Evolutionary conservation across 2,329 filamentous ascomycete genomes (phyloP).

Genomic region (Epichloe hybrida): DNA sequence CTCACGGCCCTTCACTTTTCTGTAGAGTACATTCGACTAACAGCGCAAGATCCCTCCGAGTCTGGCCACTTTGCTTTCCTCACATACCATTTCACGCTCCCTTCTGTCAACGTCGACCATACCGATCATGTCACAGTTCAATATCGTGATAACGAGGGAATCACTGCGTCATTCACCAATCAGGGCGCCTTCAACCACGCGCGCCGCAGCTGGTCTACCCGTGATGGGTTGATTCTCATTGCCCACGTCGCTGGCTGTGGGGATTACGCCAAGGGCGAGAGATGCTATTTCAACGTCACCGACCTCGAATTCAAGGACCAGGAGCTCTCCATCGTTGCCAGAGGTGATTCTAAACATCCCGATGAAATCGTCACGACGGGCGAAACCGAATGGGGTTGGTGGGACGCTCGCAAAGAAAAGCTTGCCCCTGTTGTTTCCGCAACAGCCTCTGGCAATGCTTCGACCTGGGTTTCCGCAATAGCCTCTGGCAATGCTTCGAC

Average conservation of each 20-base stretch:
- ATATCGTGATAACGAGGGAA: conserved; percentile 1
- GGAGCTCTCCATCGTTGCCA: conserved; percentile 8
- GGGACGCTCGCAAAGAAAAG: conserved; percentile 6
- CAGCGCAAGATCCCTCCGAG: conserved; percentile 9
- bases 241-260: conserved; percentile 14
- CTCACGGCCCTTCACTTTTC: no score
- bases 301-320: conserved; percentile 8
- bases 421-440: neutral
- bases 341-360: conserved; percentile 10
- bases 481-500: neutral
- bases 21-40: neutral
- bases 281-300: conserved; percentile 18
- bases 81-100: conserved; percentile 14
- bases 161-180: conserved; percentile 9
- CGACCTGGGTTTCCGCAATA: neutral
- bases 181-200: conserved; percentile 13
- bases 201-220: conserved; percentile 9
- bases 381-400: conserved; percentile 15
- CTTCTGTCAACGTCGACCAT: conserved; percentile 19
- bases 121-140: conserved; percentile 9
- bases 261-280: conserved; percentile 12
- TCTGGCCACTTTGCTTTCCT: conserved; percentile 14
- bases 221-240: conserved; percentile 14
- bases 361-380: conserved; percentile 11
- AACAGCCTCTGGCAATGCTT: neutral